phyloP scores from a whole-genome alignment of 106 monocot species.

The Alisma plantagoaquatica region DNA sequence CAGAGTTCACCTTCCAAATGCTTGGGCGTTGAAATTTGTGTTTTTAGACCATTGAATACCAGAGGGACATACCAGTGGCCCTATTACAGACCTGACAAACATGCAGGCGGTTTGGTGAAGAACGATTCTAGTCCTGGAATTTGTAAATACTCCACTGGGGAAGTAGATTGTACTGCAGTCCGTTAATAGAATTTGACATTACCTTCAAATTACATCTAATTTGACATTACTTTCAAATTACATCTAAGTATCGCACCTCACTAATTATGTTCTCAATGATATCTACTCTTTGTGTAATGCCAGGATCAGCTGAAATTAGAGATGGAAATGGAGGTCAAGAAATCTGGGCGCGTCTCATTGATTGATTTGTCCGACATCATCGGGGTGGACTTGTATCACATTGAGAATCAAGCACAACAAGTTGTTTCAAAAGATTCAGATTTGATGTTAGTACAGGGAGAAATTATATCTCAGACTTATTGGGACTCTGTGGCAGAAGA shows the following conservation, averaged over 20 bases:
- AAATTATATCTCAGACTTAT: slow-evolving; percentile 76
- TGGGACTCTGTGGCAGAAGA: slow-evolving; percentile 83
- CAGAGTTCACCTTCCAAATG: too few relatives aligned
- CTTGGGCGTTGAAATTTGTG: too few relatives aligned
- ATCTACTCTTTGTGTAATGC: background rate
- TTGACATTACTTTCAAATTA: background rate
- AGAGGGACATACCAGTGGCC: too few relatives aligned
- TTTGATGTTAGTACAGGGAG: slow-evolving; percentile 78
- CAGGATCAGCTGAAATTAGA: slow-evolving; percentile 74
- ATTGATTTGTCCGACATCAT: slow-evolving; percentile 81
- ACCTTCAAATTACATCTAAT: background rate
- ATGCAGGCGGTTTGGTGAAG: too few relatives aligned
- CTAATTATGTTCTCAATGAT: too few relatives aligned
- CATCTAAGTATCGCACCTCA: too few relatives aligned
- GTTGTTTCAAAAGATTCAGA: slow-evolving; percentile 36
- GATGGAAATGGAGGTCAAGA: slow-evolving; percentile 67
- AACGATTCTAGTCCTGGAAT: too few relatives aligned
- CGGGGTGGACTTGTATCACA: slow-evolving; percentile 82
- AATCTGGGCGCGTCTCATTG: slow-evolving; percentile 53
- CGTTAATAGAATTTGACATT: too few relatives aligned
- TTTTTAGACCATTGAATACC: too few relatives aligned
- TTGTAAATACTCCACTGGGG: too few relatives aligned
- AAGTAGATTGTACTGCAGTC: too few relatives aligned
- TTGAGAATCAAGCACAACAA: slow-evolving; percentile 56
- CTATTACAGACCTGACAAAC: too few relatives aligned